phyloP scores from a whole-genome alignment of 2,329 filamentous ascomycete genomes.

The Colletotrichum sp. region DNA sequence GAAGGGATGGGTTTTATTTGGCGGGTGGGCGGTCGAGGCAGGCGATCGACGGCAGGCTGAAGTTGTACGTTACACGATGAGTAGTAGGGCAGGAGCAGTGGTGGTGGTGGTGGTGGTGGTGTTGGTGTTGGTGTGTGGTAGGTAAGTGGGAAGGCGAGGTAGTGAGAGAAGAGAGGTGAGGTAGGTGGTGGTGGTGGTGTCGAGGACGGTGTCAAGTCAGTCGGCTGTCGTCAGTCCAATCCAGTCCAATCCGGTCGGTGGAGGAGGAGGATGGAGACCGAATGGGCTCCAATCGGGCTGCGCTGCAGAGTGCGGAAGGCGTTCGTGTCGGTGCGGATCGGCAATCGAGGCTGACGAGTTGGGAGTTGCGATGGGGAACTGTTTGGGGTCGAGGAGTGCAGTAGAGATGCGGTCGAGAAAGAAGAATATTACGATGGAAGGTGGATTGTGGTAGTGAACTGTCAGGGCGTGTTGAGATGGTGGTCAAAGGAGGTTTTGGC shows the following conservation, averaged over 20 bases:
- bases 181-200: background rate
- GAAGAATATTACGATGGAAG: conserved; percentile 9
- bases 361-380: background rate
- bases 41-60: background rate
- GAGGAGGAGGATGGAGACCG: background rate
- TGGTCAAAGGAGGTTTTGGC: conserved; percentile 21
- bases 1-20: background rate
- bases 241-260: background rate
- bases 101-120: background rate
- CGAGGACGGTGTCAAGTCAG: background rate
- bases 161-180: background rate
- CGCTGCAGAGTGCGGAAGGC: background rate
- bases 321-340: background rate
- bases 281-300: conserved; percentile 19
- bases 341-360: background rate
- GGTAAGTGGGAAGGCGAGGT: background rate
- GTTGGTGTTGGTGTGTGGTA: background rate
- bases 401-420: background rate
- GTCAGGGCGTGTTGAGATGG: conserved; percentile 14
- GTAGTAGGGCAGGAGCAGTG: background rate
- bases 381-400: background rate
- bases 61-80: background rate
- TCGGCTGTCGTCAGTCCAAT: background rate
- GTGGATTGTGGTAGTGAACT: conserved; percentile 5
- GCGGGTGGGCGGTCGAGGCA: background rate